Evolutionary conservation across 495 filamentous ascomycete genomes (phyloP), one percentile per base, ranked within the genome.

Genomic region (Aspergillus incahuasiensis): DNA sequence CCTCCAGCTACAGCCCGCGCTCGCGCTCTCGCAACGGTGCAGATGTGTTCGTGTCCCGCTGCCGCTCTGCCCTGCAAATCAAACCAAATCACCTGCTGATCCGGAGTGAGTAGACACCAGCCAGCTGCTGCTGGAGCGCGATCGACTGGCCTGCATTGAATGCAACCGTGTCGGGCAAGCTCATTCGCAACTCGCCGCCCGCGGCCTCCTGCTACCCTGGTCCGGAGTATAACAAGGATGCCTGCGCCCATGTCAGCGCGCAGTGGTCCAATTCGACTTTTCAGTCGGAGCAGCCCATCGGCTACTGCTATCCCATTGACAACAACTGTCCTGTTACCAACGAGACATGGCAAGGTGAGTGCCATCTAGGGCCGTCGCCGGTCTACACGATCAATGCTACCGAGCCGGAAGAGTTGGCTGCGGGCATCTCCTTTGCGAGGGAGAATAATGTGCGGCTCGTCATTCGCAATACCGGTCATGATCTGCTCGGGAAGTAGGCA

Each of bases 391-490:
- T 76, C 55, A 72, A 71, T 48, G 72, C 68, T 2, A 70, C 64
- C 0, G 55, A 62, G 8, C 32, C 56, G 0, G 56, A 34, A 3
- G 62, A 76, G 20, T 38, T 72, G 11, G 56, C 55, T 2, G 59
- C 56, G 11, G 68, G 63, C 6, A 64, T 83, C 44, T 64, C 70
- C 21, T 84, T 78, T 55, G 81, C 82, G 0, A 63, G 70, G 12
- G 53, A 76, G 25, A 72, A 81, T 46, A 82, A 81, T 61, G 62
- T 87, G 18, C 75, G 82, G 3, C 58, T 86, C 16, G 71, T 84
- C 11, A 72, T 87, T 16, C 81, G 78, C 25, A 86, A 85, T 58
- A 86, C 82, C 0, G 84, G 83, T 1, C 65, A 71, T 58, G 67
- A 78, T 38, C 49, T 66, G 76, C 67, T 56, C 72, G 79, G 12